Evolutionary conservation across 495 filamentous ascomycete species (phyloP), one percentile per base, ranked within the genome.

Genomic region (Podospora australis): DNA sequence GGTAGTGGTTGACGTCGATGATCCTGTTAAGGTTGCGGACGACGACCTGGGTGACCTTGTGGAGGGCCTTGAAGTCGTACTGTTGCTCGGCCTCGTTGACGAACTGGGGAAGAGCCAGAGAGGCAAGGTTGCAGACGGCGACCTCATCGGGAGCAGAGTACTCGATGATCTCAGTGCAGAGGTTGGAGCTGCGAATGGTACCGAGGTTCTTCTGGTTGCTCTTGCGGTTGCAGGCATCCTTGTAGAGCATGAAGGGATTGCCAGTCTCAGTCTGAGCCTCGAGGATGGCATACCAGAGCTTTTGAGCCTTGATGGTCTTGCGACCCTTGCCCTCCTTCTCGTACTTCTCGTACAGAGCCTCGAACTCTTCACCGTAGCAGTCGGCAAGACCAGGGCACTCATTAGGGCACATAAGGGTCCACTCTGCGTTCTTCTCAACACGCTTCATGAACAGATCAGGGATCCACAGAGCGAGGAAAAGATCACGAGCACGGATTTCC

Each of bases 141-240:
- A 98, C 91, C 77, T 98, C 92, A 66, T 97, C 90, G 17, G 92
- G 90, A 21, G 92, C 88, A 50, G 77, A 90, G 78, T 98, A 98
- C 71, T 98, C 92, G 50, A 98, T 77, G 56, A 98, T 98, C 69
- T 98, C 92, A 23, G 91, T 96, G 78, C 92, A 98, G 38, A 98
- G 77, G 72, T 98, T 98, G 58, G 92, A 98, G 78, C 87, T 96
- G 63, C 87, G 88, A 58, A 98, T 97, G 38, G 90, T 95, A 38
- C 92, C 92, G 24, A 98, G 78, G 65, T 98, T 98, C 84, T 97
- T 95, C 70, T 98, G 92, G 80, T 98, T 98, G 77, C 90, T 96
- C 82, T 98, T 98, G 58, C 81, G 80, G 77, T 98, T 98, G 78
- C 87, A 91, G 55, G 85, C 80, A 69, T 98, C 92, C 76, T 98